These are phyloP conservation scores for Fusarium sp. DNA, from an alignment of 2,329 filamentous ascomycete species.

Conservation along the genomic window DNA sequence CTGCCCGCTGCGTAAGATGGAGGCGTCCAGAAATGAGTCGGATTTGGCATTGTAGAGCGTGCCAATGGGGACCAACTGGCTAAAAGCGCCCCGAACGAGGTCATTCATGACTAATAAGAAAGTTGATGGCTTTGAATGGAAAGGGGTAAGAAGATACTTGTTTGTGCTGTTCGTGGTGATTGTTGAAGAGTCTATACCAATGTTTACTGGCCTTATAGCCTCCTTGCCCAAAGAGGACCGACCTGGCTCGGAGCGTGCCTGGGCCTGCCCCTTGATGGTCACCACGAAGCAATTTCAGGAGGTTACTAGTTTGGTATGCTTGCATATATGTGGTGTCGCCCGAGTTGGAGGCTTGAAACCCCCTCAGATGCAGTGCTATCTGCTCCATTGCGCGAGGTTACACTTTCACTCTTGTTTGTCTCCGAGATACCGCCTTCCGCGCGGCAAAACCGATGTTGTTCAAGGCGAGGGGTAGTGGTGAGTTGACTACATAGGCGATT, in stretches of 20 bases:
- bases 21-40: conserved; percentile 19
- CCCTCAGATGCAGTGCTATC: background rate
- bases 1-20: background rate
- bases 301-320: background rate
- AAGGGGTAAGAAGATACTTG: too few relatives aligned
- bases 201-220: background rate
- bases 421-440: conserved; percentile 7
- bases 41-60: conserved; percentile 29
- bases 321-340: background rate
- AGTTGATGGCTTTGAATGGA: too few relatives aligned
- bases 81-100: conserved; percentile 1
- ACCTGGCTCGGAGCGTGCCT: background rate
- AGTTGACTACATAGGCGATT: too few relatives aligned
- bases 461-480: background rate
- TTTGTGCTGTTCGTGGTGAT: background rate
- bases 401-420: background rate
- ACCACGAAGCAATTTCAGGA: background rate
- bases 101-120: conserved; percentile 1
- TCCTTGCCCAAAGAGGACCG: background rate
- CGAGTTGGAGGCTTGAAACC: background rate
- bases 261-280: background rate
- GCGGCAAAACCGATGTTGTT: background rate
- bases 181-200: too few relatives aligned
- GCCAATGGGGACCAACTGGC: conserved; percentile 16
- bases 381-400: background rate